These are phyloP conservation scores for Pyrenula aspistea DNA, from an alignment of 495 filamentous ascomycete genomes.

Conservation along the genomic window DNA sequence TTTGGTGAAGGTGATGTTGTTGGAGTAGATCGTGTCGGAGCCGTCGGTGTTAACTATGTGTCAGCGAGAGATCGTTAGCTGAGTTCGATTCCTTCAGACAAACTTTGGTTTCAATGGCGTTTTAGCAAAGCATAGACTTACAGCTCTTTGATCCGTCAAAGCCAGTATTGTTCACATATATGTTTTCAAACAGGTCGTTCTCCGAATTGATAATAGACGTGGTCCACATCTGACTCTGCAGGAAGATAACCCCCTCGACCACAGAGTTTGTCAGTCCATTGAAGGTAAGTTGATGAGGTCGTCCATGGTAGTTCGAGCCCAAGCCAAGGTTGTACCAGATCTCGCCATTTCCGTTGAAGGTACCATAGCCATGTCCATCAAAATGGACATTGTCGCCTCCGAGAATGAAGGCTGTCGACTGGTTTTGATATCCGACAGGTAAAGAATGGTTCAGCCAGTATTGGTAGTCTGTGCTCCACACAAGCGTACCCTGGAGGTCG, in stretches of 20 bases:
- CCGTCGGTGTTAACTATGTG: slow-evolving; percentile 24
- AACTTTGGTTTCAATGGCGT: too few relatives aligned
- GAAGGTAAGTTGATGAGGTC: slow-evolving; percentile 28
- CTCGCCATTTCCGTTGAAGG: slow-evolving; percentile 31
- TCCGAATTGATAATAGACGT: slow-evolving; percentile 23
- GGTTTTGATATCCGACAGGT: slow-evolving; percentile 33
- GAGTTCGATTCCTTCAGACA: too few relatives aligned
- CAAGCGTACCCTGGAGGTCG: slow-evolving; percentile 23
- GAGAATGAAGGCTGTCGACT: slow-evolving; percentile 33
- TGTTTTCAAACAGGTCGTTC: slow-evolving; percentile 21
- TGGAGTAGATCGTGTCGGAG: slow-evolving; percentile 21
- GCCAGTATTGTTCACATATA: slow-evolving; percentile 28
- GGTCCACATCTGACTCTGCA: slow-evolving; percentile 34
- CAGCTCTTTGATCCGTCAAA: slow-evolving; percentile 9
- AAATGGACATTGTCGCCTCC: slow-evolving; percentile 30
- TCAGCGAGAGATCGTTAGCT: background rate
- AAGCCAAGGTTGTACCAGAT: slow-evolving; percentile 22
- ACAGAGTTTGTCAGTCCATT: slow-evolving; percentile 21
- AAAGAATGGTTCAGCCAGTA: slow-evolving; percentile 36
- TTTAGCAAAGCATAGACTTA: background rate
- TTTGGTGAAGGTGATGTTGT: slow-evolving; percentile 20
- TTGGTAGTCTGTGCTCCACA: slow-evolving; percentile 29
- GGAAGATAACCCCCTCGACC: slow-evolving; percentile 20
- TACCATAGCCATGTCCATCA: slow-evolving; percentile 24
- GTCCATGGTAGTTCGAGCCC: slow-evolving; percentile 28